Base-by-base conservation (phyloP, 1,284 basidiomycete species). In the Ustilago shanxiensis region DNA sequence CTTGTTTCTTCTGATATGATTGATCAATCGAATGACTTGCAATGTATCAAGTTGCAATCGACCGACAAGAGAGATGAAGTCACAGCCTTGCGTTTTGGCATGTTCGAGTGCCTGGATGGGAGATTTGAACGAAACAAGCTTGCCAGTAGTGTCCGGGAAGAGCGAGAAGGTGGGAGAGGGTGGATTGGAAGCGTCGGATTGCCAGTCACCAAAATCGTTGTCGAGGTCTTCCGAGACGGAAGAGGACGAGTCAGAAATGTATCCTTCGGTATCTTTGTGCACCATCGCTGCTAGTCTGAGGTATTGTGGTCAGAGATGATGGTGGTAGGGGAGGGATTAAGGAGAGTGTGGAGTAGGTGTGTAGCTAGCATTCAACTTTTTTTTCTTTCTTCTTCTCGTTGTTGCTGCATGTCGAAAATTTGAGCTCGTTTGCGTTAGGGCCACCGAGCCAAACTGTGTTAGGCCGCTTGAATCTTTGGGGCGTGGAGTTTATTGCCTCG, bases 1-100 rank as follows among this genome's bases (percentile, higher is more conserved):
- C 0, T 54, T 50, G 37, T 68, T 66, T 5, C 84, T 57, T 0
- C 84, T 60, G 4, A 83, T 62, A 60, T 83, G 74, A 57, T 86
- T 86, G 76, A 86, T 75, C 22, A 86, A 70, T 0, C 84, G 76
- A 49, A 86, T 84, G 22, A 79, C 77, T 58, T 82, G 79, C 9
- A 85, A 59, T 22, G 84, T 66, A 53, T 86, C 84, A 20, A 86
- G 72, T 13, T 64, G 18, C 9, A 79, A 60, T 2, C 51, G 39
- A 3, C 44, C 8, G 0, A 83, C 82, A 14, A 85, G 52, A 10
- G 50, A 51, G 8, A 71, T 70, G 8, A 85, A 49, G 57, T 86
- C 83, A 64, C 81, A 83, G 1, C 80, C 84, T 8, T 66, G 35
- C 11, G 28, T 29, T 47, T 74, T 75, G 26, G 81, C 76, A 35